These are phyloP conservation scores for Ciborinia camelliae DNA, from an alignment of 2,329 filamentous ascomycete genomes.

Conservation along the genomic window DNA sequence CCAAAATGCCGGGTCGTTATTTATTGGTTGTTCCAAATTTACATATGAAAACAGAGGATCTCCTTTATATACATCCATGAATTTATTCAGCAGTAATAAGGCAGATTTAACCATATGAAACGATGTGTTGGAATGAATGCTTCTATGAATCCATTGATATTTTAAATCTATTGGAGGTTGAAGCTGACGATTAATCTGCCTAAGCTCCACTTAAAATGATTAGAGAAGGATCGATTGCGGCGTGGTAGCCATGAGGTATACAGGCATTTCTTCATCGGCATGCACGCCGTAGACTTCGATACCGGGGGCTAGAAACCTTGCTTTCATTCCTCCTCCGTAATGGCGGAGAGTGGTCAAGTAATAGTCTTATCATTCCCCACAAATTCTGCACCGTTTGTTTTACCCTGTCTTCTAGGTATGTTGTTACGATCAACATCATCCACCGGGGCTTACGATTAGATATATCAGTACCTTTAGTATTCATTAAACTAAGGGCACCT, in stretches of 20 bases:
- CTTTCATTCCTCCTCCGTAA: background rate
- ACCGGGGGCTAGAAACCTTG: background rate
- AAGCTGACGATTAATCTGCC: background rate
- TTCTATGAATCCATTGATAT: too few species aligned
- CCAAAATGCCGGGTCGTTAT: background rate
- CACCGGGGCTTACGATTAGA: background rate
- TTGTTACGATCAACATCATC: background rate
- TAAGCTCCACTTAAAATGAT: background rate
- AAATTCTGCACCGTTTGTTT: background rate
- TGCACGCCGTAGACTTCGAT: background rate
- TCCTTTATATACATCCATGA: background rate
- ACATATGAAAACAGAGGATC: background rate
- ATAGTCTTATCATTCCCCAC: background rate
- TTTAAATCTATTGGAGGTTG: background rate
- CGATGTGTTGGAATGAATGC: background rate
- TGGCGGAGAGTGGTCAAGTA: background rate
- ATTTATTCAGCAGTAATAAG: background rate
- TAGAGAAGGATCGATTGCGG: background rate
- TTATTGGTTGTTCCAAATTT: background rate
- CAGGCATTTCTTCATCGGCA: background rate
- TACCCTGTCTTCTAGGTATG: background rate
- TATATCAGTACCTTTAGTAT: background rate
- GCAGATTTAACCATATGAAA: conserved; percentile 2
- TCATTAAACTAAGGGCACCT: background rate
- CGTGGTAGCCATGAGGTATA: background rate